Evolutionary conservation across 2,329 filamentous ascomycete species (phyloP).

Genomic region (Chlorencoelia australis): DNA sequence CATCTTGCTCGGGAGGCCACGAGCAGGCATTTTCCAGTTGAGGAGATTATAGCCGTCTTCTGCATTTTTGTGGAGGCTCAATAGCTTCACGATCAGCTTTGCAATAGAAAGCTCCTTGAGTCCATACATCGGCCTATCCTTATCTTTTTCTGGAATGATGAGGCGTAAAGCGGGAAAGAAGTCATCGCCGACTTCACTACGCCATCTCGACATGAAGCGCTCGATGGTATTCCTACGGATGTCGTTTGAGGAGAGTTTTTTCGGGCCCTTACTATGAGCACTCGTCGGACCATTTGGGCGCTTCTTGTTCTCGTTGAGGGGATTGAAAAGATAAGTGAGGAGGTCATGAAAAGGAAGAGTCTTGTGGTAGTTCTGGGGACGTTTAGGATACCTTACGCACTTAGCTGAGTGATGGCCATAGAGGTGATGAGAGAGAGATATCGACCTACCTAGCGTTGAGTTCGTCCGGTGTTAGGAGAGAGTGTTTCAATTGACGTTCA

Average conservation of each 20-base stretch:
- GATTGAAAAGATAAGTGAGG: conserved; percentile 71
- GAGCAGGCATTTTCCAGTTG: conserved; percentile 85
- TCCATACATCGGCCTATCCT: conserved; percentile 85
- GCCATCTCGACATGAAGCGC: conserved; percentile 78
- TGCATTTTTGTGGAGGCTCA: conserved; percentile 84
- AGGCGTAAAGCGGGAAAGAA: conserved; percentile 88
- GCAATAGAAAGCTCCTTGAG: conserved; percentile 88
- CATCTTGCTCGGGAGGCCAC: conserved; percentile 49
- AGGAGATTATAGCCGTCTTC: conserved; percentile 78
- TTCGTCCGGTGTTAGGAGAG: conserved; percentile 25
- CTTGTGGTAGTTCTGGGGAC: conserved; percentile 68
- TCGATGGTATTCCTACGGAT: conserved; percentile 72
- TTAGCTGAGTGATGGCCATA: not conserved
- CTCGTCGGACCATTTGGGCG: conserved; percentile 37
- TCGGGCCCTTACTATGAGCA: conserved; percentile 46
- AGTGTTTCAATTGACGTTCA: conserved; percentile 37
- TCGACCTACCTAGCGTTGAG: conserved; percentile 18
- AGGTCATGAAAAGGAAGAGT: conserved; percentile 79
- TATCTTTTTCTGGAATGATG: conserved; percentile 86
- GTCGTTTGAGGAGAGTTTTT: conserved; percentile 60
- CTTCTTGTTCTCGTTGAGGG: conserved; percentile 67
- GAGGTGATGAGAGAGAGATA: not conserved
- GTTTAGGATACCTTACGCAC: conserved; percentile 58
- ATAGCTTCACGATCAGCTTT: conserved; percentile 80
- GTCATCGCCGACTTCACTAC: conserved; percentile 78